phyloP scores from a whole-genome alignment of 495 filamentous ascomycete genomes.

The Hamigera avellanea region DNA sequence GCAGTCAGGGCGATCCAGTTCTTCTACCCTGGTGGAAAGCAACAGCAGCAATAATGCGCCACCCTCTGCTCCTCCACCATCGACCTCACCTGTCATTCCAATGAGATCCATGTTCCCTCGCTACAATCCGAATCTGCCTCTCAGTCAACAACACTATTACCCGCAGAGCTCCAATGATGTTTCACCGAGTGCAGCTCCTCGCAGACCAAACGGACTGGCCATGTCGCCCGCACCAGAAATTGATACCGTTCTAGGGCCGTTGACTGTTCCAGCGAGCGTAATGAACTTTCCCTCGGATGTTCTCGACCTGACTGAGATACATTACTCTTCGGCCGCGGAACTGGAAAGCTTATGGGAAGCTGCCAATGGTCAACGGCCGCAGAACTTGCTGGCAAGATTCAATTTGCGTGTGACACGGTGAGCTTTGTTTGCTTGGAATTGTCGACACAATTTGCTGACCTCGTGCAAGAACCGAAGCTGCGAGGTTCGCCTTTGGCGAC shows the following conservation, averaged over 20 bases:
- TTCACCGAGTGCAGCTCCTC: slow-evolving; percentile 15
- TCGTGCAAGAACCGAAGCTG: slow-evolving; percentile 16
- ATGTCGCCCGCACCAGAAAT: slow-evolving; percentile 23
- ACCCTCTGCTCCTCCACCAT: slow-evolving; percentile 24
- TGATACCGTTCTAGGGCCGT: slow-evolving; percentile 28
- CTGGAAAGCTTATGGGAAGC: slow-evolving; percentile 40
- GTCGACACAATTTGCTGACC: slow-evolving; percentile 9
- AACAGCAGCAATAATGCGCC: slow-evolving; percentile 10
- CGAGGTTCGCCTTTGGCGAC: slow-evolving; percentile 29
- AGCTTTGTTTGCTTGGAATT: slow-evolving; percentile 1
- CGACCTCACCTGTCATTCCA: slow-evolving; percentile 24
- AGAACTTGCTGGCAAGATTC: slow-evolving; percentile 25
- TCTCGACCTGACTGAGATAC: slow-evolving; percentile 20
- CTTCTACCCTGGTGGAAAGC: slow-evolving; percentile 15
- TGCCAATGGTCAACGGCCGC: slow-evolving; percentile 40
- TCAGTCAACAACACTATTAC: slow-evolving; percentile 58
- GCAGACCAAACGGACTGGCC: slow-evolving; percentile 24
- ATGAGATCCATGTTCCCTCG: slow-evolving; percentile 71
- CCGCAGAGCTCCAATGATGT: slow-evolving; percentile 41
- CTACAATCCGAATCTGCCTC: slow-evolving; percentile 61
- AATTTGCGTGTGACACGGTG: slow-evolving; percentile 36
- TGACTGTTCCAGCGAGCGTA: slow-evolving; percentile 36
- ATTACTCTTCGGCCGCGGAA: slow-evolving; percentile 33
- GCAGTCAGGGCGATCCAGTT: slow-evolving; percentile 32
- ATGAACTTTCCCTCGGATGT: slow-evolving; percentile 31